These are phyloP conservation scores for Saturnispora halmiae DNA, from an alignment of 805 yeast genomes.

Conservation along the genomic window DNA sequence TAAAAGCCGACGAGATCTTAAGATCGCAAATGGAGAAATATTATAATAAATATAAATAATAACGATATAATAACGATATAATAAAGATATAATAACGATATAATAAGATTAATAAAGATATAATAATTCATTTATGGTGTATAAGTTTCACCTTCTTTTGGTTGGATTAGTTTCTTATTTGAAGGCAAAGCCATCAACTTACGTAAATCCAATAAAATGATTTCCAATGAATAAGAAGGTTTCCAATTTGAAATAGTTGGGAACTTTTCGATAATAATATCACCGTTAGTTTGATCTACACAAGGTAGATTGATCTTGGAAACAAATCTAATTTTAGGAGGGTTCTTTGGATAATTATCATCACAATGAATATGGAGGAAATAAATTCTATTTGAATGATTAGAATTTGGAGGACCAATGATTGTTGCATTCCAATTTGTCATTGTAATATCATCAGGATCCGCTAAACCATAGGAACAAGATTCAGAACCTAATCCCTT, in stretches of 20 bases:
- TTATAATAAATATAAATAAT: conserved; percentile 15
- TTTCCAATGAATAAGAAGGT: conserved; percentile 86
- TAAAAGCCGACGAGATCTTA: conserved; percentile 27
- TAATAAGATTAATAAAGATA: too few relatives aligned
- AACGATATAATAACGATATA: too few relatives aligned
- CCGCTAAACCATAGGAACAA: conserved; percentile 88
- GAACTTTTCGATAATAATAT: conserved; percentile 44
- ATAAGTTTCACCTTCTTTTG: conserved; percentile 70
- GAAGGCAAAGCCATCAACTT: conserved; percentile 79
- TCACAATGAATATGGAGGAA: conserved; percentile 77
- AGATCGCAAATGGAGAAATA: conserved; percentile 24
- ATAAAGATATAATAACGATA: too few relatives aligned
- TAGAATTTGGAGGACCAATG: conserved; percentile 79
- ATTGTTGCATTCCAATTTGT: conserved; percentile 97
- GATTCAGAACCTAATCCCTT: conserved; percentile 96
- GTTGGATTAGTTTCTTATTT: conserved; percentile 83
- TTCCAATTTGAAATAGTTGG: conserved; percentile 78
- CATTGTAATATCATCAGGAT: conserved; percentile 86
- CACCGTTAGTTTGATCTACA: conserved; percentile 59
- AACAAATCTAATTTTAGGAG: conserved; percentile 75
- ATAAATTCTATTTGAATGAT: conserved; percentile 90
- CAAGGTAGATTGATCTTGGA: conserved; percentile 88
- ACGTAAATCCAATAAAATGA: conserved; percentile 79
- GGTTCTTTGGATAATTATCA: conserved; percentile 73
- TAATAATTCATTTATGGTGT: too few relatives aligned